These are phyloP conservation scores for Fragaria vesca DNA, from an alignment of 306 rosid genomes.

Conservation along the genomic window DNA sequence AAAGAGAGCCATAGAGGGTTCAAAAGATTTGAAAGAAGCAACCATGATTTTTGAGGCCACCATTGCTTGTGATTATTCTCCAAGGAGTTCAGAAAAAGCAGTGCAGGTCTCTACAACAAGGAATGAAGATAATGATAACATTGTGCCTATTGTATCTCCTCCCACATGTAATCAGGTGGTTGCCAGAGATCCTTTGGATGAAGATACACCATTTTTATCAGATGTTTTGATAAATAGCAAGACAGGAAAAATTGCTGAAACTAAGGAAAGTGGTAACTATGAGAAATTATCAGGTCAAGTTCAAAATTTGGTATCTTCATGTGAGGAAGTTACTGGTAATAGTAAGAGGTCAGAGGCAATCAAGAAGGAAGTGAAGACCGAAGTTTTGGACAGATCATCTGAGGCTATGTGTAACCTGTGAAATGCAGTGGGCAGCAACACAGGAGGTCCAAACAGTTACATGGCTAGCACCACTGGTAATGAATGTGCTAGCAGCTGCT, in stretches of 20 bases:
- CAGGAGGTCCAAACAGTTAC: background rate
- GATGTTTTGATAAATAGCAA: background rate
- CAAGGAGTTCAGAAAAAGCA: background rate
- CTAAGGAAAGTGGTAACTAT: background rate
- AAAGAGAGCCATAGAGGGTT: background rate
- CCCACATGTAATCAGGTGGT: background rate
- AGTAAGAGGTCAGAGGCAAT: background rate
- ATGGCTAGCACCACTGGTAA: background rate
- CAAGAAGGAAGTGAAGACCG: background rate
- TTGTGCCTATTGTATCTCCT: constrained; percentile 17
- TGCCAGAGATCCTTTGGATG: background rate
- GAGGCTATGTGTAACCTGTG: background rate
- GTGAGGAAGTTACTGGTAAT: background rate
- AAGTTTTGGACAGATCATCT: background rate
- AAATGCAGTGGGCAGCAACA: too few species aligned
- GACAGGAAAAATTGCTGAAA: background rate
- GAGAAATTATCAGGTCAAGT: background rate
- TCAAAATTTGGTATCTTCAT: background rate
- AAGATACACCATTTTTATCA: background rate
- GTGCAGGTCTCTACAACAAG: background rate
- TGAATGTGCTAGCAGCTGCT: background rate
- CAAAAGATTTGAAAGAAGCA: background rate
- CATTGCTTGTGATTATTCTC: background rate
- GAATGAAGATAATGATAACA: background rate
- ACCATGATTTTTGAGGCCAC: background rate